Base-by-base conservation (phyloP, 441 rosid species). In the Theobroma grandiflorum region DNA sequence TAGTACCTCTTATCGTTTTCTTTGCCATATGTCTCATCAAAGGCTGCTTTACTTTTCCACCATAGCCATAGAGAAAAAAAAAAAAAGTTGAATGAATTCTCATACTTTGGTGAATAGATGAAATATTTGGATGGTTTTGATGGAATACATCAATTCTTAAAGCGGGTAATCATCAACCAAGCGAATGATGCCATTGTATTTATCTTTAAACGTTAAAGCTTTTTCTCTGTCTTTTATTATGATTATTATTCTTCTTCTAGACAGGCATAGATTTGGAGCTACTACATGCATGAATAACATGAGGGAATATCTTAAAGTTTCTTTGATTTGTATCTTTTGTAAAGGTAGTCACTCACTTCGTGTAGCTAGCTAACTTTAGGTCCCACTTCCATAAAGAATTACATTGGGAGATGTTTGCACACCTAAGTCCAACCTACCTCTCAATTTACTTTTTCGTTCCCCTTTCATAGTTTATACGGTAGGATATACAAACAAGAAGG, bases 331-430 rank as follows among this genome's bases (percentile, higher is more conserved):
- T 73, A 73, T 52, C 64, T 73, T 73, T 73, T 11, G 35, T 57
- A 57, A 74, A 57, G 52, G 20, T 7, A 38, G 77, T 57, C 59
- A 31, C 42, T n/a, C 61, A 50, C 18, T 71, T 6, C 26, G 8
- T 31, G 66, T 58, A 40, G n/a, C 38, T 42, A 72, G 42, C 38
- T 7, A 57, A 40, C 12, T 47, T 63, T 76, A 49, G 59, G 62
- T 16, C 49, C 61, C 79, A 76, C 62, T 75, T 47, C 11, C 45
- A 49, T 49, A 49, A 76, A 76, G 47, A 63, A 76, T 2, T 37
- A 10, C 35, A 18, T 64, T 66, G 16, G 47, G 33, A 55, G 6
- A 55, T 53, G 14, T 18, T 53, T 72, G 43, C 63, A 45, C n/a
- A 68, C 53, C 58, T 15, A 70, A 47, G 22, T 70, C 57, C 26